Percentiles rank a stretch among this genome's conserved stretches.
phyloP scores from a whole-genome alignment of 2,329 filamentous ascomycete species.

The Colletotrichum sp. region DNA sequence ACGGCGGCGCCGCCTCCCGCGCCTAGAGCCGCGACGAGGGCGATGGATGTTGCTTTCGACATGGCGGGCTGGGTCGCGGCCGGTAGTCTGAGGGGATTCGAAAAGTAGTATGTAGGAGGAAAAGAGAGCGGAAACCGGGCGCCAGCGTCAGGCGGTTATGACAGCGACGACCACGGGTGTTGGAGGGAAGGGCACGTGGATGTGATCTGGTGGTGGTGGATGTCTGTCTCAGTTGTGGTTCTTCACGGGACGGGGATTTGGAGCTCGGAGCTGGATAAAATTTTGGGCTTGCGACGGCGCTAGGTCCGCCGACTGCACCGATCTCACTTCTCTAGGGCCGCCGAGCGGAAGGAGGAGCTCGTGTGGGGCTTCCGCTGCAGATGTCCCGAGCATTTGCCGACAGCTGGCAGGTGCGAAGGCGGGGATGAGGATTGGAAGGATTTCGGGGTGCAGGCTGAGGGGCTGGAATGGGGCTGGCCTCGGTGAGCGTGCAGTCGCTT shows the following conservation, averaged over 20 bases:
- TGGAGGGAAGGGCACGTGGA: slow-evolving; percentile 8
- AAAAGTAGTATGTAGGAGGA: neutral
- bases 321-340: neutral
- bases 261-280: slow-evolving; percentile 12
- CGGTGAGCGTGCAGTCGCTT: neutral
- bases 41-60: slow-evolving; percentile 76
- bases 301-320: neutral
- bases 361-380: neutral
- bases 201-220: slow-evolving; percentile 16
- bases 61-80: slow-evolving; percentile 49
- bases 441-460: neutral
- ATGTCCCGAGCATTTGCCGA: slow-evolving; percentile 17
- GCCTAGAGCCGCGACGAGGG: slow-evolving; percentile 76
- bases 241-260: slow-evolving; percentile 6
- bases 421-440: neutral
- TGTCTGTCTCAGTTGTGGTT: slow-evolving; percentile 18
- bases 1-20: slow-evolving; percentile 78
- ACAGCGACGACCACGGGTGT: slow-evolving; percentile 2
- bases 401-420: neutral
- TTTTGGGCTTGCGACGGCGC: slow-evolving; percentile 8
- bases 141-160: slow-evolving; percentile 11
- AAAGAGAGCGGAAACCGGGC: neutral
- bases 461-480: neutral
- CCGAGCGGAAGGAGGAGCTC: neutral
- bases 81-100: neutral